Evolutionary conservation across 1,139 yeast genomes (phyloP).

Genomic region (Arxiozyma bovina): DNA sequence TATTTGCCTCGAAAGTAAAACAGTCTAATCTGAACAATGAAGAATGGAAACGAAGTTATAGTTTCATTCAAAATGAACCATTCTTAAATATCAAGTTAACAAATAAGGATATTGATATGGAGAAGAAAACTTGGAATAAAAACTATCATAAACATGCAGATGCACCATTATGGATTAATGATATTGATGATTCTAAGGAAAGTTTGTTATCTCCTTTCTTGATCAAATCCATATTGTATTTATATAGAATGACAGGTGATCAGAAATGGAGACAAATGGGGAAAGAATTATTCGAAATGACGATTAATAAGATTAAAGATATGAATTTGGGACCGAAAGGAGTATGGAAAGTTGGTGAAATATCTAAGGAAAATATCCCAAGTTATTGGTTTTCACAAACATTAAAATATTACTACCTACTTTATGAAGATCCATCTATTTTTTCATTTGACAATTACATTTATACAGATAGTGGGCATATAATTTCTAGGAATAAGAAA

Average conservation of each 20-base stretch:
- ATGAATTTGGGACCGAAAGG: conserved; percentile 35
- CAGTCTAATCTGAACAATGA: conserved; percentile 30
- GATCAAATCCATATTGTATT: conserved; percentile 63
- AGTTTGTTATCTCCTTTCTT: conserved; percentile 67
- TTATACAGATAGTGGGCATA: conserved; percentile 76
- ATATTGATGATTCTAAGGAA: conserved; percentile 38
- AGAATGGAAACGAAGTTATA: conserved; percentile 7
- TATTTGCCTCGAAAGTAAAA: conserved; percentile 3
- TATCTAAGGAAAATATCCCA: conserved; percentile 32
- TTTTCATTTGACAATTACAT: conserved; percentile 63
- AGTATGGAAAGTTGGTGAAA: conserved; percentile 30
- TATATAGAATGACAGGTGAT: conserved; percentile 71
- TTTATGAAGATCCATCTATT: conserved; percentile 53
- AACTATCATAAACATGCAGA: conserved; percentile 9
- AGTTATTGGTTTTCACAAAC: conserved; percentile 73
- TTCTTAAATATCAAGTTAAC: conserved; percentile 6
- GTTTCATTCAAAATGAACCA: conserved; percentile 6
- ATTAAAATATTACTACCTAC: conserved; percentile 60
- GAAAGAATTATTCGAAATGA: conserved; percentile 41
- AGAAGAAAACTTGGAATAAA: neutral
- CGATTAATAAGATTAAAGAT: conserved; percentile 49
- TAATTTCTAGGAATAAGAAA: conserved; percentile 38
- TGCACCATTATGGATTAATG: conserved; percentile 35
- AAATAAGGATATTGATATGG: neutral
- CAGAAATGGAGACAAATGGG: conserved; percentile 57